These are phyloP conservation scores for Suillus variegatus DNA, from an alignment of 768 basidiomycete genomes.

Conservation along the genomic window DNA sequence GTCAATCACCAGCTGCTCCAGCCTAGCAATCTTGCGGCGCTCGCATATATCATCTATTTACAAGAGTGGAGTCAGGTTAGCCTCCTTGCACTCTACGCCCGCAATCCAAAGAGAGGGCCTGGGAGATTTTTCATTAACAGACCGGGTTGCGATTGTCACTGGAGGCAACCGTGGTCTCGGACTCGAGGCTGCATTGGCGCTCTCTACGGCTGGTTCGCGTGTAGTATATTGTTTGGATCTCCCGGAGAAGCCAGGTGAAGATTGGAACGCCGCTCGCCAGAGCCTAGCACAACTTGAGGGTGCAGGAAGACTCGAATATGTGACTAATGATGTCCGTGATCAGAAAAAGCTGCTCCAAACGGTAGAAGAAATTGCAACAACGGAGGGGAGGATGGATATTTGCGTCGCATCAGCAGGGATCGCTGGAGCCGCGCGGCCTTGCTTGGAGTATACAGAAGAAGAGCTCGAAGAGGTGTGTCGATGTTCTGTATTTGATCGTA, in stretches of 20 bases:
- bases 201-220: constrained; percentile 33
- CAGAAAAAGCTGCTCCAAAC: constrained; percentile 17
- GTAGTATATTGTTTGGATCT: constrained; percentile 41
- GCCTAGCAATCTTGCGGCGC: background rate
- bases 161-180: constrained; percentile 32
- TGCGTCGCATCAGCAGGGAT: constrained; percentile 31
- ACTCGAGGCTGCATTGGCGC: constrained; percentile 32
- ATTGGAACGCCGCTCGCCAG: constrained; percentile 49
- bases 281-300: constrained; percentile 45
- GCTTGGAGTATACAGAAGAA: constrained; percentile 24
- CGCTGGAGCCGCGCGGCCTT: constrained; percentile 32
- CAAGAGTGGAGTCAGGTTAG: background rate
- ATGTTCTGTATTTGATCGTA: background rate
- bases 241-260: constrained; percentile 23
- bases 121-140: constrained; percentile 35
- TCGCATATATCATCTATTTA: background rate
- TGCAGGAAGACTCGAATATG: constrained; percentile 22
- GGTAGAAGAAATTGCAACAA: constrained; percentile 23
- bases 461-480: constrained; percentile 29
- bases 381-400: constrained; percentile 29
- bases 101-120: constrained; percentile 19
- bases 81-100: background rate
- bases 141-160: constrained; percentile 29
- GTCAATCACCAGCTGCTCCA: background rate
- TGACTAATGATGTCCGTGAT: constrained; percentile 25